These are phyloP conservation scores for Hypoxylon intermedium DNA, from an alignment of 495 filamentous ascomycete species.

Conservation along the genomic window DNA sequence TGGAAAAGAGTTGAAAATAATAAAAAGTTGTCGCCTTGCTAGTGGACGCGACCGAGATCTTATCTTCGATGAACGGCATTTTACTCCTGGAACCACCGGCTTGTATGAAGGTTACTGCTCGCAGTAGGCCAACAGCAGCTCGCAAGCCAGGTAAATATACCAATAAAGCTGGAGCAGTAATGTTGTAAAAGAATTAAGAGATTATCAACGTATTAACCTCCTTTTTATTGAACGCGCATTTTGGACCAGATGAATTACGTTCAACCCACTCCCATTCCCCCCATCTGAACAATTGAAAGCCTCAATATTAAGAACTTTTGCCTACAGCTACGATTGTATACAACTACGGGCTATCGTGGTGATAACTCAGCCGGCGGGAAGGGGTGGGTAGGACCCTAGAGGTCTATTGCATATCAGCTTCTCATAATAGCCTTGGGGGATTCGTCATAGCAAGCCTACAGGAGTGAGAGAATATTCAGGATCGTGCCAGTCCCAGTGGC, in stretches of 20 bases:
- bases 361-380: conserved; percentile 70
- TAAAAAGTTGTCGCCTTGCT: too few relatives aligned
- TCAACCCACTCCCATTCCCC: too few relatives aligned
- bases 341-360: conserved; percentile 35
- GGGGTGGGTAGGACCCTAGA: conserved; percentile 69
- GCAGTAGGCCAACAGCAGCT: conserved; percentile 67
- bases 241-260: too few relatives aligned
- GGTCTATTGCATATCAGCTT: conserved; percentile 45
- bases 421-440: neutral
- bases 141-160: conserved; percentile 61
- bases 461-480: conserved; percentile 57
- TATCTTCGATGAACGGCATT: conserved; percentile 32
- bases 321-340: neutral
- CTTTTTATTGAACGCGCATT: too few relatives aligned
- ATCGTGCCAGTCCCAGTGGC: conserved; percentile 55
- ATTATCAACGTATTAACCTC: neutral
- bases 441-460: neutral
- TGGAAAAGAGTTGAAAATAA: too few relatives aligned
- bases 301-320: neutral
- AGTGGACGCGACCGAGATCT: conserved; percentile 18
- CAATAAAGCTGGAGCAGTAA: conserved; percentile 62
- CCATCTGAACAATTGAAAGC: neutral
- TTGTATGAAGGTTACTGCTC: conserved; percentile 67
- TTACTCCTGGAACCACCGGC: conserved; percentile 55
- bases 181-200: conserved; percentile 58